Percentiles rank a stretch among this genome's conserved stretches.
Evolutionary conservation across 257 asterid genomes (phyloP).

Genomic region (Primulina huaijiensis): DNA sequence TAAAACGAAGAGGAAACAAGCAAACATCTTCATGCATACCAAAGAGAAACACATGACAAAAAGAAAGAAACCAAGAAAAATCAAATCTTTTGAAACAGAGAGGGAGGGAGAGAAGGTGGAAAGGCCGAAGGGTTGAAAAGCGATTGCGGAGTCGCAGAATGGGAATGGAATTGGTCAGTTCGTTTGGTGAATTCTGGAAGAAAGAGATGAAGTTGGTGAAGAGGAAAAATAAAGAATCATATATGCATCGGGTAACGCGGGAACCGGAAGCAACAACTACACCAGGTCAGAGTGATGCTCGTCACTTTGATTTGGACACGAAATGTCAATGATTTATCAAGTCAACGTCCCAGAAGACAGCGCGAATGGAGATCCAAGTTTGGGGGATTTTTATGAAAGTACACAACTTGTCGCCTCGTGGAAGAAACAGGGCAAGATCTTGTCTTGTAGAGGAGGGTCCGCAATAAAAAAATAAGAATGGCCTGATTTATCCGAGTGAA

Average conservation of each 20-base stretch:
- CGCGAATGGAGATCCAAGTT: not conserved
- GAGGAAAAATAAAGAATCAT: slow-evolving; percentile 42
- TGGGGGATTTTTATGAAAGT: not conserved
- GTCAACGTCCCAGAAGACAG: not conserved
- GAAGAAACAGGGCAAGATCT: not conserved
- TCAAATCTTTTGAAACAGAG: slow-evolving; percentile 16
- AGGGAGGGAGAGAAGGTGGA: not conserved
- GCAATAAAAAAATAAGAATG: not conserved
- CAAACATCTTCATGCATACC: slow-evolving; percentile 24
- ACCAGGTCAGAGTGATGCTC: not conserved
- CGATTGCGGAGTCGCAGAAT: slow-evolving; percentile 20
- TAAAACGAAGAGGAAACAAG: slow-evolving; percentile 35
- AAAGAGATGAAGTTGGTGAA: slow-evolving; percentile 46
- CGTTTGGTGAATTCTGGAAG: slow-evolving; percentile 34
- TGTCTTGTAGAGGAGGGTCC: not conserved
- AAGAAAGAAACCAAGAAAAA: not conserved
- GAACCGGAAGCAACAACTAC: not conserved
- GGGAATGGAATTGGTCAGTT: slow-evolving; percentile 33
- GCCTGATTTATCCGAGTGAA: not conserved
- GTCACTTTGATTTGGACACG: not conserved
- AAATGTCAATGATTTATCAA: not conserved
- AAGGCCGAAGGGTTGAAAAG: not conserved
- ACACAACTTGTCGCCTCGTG: not conserved
- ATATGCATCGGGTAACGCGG: not conserved
- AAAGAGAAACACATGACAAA: slow-evolving; percentile 24